A percentile compares a stretch with the other conserved stretches of the same genome.
These are phyloP conservation scores for Stephania cephalantha DNA, from an alignment of 164 flowering plant genomes.

Conservation along the genomic window DNA sequence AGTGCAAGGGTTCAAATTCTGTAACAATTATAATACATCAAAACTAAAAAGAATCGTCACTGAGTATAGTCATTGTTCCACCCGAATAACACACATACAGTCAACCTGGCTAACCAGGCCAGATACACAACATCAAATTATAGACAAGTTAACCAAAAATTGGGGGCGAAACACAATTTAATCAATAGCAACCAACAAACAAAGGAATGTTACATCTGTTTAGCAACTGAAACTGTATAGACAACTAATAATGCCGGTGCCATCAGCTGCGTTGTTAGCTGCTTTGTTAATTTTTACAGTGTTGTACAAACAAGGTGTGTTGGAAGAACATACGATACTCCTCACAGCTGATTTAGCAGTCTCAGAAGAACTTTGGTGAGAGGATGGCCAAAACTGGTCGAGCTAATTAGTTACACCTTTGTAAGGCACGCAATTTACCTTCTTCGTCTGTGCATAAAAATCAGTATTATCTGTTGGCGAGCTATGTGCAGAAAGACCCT, in stretches of 20 bases:
- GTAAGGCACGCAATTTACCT: neutral
- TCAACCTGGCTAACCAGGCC: neutral
- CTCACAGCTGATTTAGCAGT: neutral
- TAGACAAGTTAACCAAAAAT: neutral
- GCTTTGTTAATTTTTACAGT: neutral
- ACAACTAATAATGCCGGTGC: neutral
- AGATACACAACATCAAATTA: neutral
- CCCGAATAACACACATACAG: neutral
- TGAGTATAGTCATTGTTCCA: neutral
- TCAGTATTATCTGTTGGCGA: constrained; percentile 3
- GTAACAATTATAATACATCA: too few species aligned
- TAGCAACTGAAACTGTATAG: neutral
- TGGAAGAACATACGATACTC: constrained; percentile 2
- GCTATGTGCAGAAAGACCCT: constrained; percentile 13
- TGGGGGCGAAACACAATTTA: neutral
- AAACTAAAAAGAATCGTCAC: neutral
- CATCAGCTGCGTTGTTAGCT: neutral
- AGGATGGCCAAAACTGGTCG: neutral
- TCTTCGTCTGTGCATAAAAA: neutral
- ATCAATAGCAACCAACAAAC: constrained; percentile 3
- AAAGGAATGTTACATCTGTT: neutral
- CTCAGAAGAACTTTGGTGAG: neutral
- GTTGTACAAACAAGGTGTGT: neutral
- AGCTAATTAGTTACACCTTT: neutral
- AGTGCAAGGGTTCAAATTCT: neutral